Base-by-base conservation (phyloP, 768 basidiomycete genomes). In the Tephrocybe sp. region DNA sequence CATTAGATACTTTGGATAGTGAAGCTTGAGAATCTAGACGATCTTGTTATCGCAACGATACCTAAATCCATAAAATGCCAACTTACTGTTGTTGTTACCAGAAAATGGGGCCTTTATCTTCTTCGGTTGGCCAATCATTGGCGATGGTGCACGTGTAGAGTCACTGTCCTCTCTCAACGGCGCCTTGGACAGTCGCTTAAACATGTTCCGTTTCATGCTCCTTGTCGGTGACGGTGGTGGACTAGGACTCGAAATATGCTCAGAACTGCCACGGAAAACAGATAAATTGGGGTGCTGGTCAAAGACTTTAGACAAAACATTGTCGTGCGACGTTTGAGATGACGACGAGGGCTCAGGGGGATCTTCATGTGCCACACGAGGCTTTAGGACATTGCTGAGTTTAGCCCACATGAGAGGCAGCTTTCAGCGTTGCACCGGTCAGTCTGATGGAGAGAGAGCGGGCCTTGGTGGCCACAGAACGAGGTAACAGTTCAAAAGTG, bases 221-320 rank as follows among this genome's bases (percentile, higher is more conserved):
- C 71, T 80, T 7, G 80, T 78, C 1, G 80, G 82, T 0, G 81
- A 84, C 23, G 66, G 65, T 1, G 80, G 80, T 4, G 77, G 76
- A 39, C 67, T 72, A 3, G 69, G 68, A 24, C 60, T 63, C 1
- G 66, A 53, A 3, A 61, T 61, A 3, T 60, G 57, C 45, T 71
- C 67, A 30, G 71, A 65, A 34, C 65, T 55, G 38, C 67, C 58
- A 52, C 81, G 78, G 54, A 83, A 83, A 53, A 81, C 69, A 20
- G 84, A 84, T 46, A 83, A 61, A 63, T 83, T 84, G 20, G 81
- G 81, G 51, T 85, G 82, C 49, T 83, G 81, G 62, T 85, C 80
- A 52, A 73, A 76, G 25, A 83, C 77, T 59, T 72, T 74, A 43
- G 69, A 64, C 58, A 84, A 63, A 18, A 84, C 79, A 47, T 77